Evolutionary conservation across 2,329 filamentous ascomycete genomes (phyloP).

Genomic region (Colletotrichum chrysophilum): DNA sequence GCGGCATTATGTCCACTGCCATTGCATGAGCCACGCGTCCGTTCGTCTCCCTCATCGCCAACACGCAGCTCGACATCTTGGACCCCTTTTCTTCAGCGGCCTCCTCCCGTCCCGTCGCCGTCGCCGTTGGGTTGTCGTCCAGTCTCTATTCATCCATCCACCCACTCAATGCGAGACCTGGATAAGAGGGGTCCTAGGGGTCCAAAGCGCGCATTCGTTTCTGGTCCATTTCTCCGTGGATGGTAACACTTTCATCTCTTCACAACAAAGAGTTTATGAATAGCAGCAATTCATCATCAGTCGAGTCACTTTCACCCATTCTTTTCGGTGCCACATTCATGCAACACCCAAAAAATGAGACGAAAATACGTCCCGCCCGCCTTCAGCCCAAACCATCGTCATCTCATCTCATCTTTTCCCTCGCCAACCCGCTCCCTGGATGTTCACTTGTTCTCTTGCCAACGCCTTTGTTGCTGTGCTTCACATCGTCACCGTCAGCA

Average conservation of each 20-base stretch:
- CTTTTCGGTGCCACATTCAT: neutral
- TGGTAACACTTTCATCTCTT: neutral
- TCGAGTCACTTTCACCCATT: neutral
- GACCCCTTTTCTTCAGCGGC: neutral
- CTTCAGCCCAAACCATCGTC: slow-evolving; percentile 10
- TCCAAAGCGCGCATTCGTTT: neutral
- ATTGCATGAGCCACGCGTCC: neutral
- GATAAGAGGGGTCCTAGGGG: neutral
- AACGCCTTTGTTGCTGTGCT: neutral
- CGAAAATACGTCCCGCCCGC: neutral
- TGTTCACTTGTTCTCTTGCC: neutral
- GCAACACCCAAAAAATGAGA: neutral
- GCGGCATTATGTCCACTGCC: neutral
- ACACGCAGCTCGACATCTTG: neutral
- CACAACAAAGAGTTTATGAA: neutral
- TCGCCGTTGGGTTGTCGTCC: neutral
- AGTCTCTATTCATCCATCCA: neutral
- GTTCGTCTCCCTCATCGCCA: neutral
- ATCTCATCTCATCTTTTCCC: neutral
- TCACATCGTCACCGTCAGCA: neutral
- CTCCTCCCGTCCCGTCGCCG: neutral
- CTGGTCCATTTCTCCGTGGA: neutral
- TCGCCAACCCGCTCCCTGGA: neutral
- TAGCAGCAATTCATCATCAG: neutral
- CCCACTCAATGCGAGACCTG: neutral